Base-by-base conservation (phyloP, 345 rosid species). In the Syzygium jambos region DNA sequence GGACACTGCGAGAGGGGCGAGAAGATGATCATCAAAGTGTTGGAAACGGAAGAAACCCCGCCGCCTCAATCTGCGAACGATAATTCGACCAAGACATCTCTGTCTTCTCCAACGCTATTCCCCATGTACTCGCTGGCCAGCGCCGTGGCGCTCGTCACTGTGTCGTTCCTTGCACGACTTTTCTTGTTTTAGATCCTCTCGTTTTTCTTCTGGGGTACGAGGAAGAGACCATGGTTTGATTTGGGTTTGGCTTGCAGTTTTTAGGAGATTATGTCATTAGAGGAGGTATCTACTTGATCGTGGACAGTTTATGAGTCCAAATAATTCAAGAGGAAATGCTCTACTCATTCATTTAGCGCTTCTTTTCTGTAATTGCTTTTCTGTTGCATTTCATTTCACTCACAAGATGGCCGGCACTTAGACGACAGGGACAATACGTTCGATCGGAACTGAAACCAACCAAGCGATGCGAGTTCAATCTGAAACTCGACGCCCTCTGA, bases 1-100 rank as follows among this genome's bases (percentile, higher is more conserved):
- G 94, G 92, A 19, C 94, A 93, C 88, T 95, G 98, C 53, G 91
- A 90, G 19, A 91, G 88, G 68, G 96, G 95, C 19, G 93, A 94
- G 93, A 95, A 87, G 90, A 89, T 95, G 92, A 88, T 89, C 88
- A 85, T 95, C 57, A 93, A 90, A 38, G 97, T 95, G 68, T 84
- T 95, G 88, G 91, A 86, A 49, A 63, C 4, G 5, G 61, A 86
- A 41, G 34, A 15, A 1, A 14, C 82, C 52, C 63, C 86, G 2
- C 55, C 78, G 51, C 51, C 85, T 2, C 77, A 29, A 11, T 59
- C 89, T 4, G 51, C 77, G 3, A 85, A 52, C 41, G 87, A 88
- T 46, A 86, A 88, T 78, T 88, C 88, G 2, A 88, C 88, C 5
- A 21, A 11, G 46, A 59, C 51, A 30, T 49, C 68, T 52, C 54